Base-by-base conservation (phyloP, 768 basidiomycete genomes). In the Imleria badia region DNA sequence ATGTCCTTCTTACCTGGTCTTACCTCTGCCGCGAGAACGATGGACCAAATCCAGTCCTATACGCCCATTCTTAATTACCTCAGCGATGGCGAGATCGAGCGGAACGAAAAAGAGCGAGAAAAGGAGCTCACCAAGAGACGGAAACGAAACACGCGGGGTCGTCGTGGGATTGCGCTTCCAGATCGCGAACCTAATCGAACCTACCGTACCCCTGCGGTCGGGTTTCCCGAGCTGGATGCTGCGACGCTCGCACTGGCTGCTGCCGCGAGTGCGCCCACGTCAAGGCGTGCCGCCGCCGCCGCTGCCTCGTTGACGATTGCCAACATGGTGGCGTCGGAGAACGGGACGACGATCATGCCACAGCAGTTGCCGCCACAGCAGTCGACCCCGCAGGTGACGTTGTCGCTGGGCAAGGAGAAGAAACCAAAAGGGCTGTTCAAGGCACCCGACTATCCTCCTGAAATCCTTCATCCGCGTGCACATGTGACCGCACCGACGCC, bases 101-200 rank as follows among this genome's bases (percentile, higher is more conserved):
- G 86, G 51, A 87, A 83, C 60, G 96, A 99, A 70, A 89, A 88
- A 67, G 94, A 97, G 57, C 82, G 94, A 55, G 97, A 99, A 70
- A 94, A 94, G 74, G 94, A 98, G 60, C 79, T 89, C 61, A 89
- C 84, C 61, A 89, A 87, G 67, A 86, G 94, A 56, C 77, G 91
- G 43, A 89, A 93, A 66, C 85, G 91, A 47, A 87, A 90, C 62
- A 92, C 89, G 2, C 83, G 97, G 34, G 87, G 87, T 5, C 77
- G 89, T 51, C 76, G 90, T 30, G 92, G 93, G 14, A 79, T 94
- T 53, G 83, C 83, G 4, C 75, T 98, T 23, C 95, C 97, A 0
- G 97, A 99, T 67, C 86, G 96, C 41, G 96, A 99, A 55, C 89
- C 93, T 3, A 81, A 90, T 67, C 81, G 92, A 71, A 98, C 97